Conservation (phyloP, 2,329 filamentous ascomycete genomes). For the Escovopsis weberi region DNA sequence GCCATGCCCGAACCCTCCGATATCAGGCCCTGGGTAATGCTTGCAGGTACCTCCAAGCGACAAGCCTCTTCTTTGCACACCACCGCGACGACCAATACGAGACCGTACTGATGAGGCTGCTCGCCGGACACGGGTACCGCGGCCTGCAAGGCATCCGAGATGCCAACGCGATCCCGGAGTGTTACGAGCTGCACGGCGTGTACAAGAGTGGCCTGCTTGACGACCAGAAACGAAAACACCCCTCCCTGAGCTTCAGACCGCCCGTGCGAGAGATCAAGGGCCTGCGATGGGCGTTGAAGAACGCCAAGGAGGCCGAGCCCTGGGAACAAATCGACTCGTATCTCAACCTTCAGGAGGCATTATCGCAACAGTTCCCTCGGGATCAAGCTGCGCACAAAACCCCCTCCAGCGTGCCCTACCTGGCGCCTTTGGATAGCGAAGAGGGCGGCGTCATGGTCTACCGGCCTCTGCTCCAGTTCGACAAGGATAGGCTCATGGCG, state of each 20-base stretch:
- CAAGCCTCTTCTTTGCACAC: conserved; percentile 63
- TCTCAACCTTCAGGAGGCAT: conserved; percentile 8
- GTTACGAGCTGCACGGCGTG: conserved; percentile 57
- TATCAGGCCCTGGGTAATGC: conserved; percentile 55
- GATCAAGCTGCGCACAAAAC: neutral
- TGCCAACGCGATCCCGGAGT: conserved; percentile 66
- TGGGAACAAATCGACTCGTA: conserved; percentile 6
- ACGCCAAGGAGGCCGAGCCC: conserved; percentile 13
- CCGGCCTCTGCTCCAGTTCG: conserved; percentile 55
- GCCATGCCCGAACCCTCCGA: conserved; percentile 55
- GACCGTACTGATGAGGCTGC: conserved; percentile 68
- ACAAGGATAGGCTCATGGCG: conserved; percentile 57
- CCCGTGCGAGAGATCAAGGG: conserved; percentile 15
- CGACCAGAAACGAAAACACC: conserved; percentile 23
- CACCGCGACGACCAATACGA: conserved; percentile 87
- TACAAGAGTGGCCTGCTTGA: conserved; percentile 48
- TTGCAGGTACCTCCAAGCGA: conserved; percentile 37
- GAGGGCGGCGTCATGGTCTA: conserved; percentile 51
- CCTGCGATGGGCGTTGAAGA: conserved; percentile 16
- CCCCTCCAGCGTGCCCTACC: conserved; percentile 15
- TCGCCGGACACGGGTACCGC: conserved; percentile 49
- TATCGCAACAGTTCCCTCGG: conserved; percentile 15
- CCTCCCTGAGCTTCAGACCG: conserved; percentile 25
- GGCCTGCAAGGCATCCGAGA: conserved; percentile 57
- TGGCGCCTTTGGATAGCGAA: conserved; percentile 33